Base-by-base conservation (phyloP, 306 rosid genomes). In the Acmispon strigosus region DNA sequence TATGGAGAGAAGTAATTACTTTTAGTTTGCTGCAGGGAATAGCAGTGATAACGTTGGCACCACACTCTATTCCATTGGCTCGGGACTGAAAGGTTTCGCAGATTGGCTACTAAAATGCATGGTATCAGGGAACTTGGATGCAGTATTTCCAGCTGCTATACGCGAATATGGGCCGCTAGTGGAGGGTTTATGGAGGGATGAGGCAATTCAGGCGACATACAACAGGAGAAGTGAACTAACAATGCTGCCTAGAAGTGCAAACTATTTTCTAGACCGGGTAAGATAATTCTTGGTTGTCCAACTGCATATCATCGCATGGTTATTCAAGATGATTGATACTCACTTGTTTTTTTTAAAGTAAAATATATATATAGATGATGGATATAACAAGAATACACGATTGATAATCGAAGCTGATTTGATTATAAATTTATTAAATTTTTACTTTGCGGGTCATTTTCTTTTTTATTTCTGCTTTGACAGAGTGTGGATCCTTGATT, bases 201-300 rank as follows among this genome's bases (percentile, higher is more conserved):
- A 87, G 12, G 98, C 98, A 63, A 87, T 89, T 76, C 89, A 92
- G 61, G 96, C 90, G 22, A 83, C 96, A 36, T 92, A 92, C 69
- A 80, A 70, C 12, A 73, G 96, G 48, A 85, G 92, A 75, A 82
- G 88, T 73, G 96, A 92, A 82, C 67, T 92, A 41, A 77, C 82
- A 77, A 76, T 65, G 86, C 87, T 92, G 57, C 95, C 98, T 16
- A 81, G 89, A 77, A 86, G 80, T 32, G 96, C 96, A 13, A 47
- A 86, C 55, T 89, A 88, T 74, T 92, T 92, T 74, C 86, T 92
- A 29, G 76, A 83, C 69, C 83, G 87, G 84, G 96, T 92, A 60
- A 84, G 95, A 66, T 70, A 24, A 55, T 47, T 8, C 65, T 76
- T 68, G 37, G 12, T 44, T 59, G 24, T 63, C 34, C 11, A 50